Conservation (phyloP, 768 basidiomycete species). For the Boletus sensibilis region DNA sequence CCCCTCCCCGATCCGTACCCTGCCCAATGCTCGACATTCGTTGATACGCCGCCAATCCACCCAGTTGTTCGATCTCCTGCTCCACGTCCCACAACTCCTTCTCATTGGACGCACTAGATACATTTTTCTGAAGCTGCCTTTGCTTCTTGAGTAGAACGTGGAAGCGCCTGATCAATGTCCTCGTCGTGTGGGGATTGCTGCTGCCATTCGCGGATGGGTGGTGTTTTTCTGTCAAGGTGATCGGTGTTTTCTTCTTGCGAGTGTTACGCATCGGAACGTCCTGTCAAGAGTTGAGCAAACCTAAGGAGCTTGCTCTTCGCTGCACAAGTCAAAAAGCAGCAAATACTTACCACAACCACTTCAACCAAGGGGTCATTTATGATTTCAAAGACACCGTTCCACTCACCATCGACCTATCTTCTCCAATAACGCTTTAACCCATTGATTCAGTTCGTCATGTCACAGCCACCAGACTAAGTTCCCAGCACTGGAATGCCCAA, state of each 20-base stretch:
- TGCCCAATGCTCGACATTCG: conserved; percentile 82
- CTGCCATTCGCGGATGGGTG: conserved; percentile 28
- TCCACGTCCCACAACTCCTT: conserved; percentile 53
- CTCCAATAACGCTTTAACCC: too few relatives aligned
- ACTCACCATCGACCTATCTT: too few relatives aligned
- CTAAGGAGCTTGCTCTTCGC: not conserved
- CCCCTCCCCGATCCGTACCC: conserved; percentile 78
- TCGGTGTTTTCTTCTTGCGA: conserved; percentile 45
- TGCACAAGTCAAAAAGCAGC: too few relatives aligned
- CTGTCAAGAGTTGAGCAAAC: not conserved
- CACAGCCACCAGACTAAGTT: not conserved
- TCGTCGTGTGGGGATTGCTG: conserved; percentile 57
- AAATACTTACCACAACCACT: too few relatives aligned
- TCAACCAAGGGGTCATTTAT: too few relatives aligned
- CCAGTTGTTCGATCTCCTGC: conserved; percentile 61
- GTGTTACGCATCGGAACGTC: conserved; percentile 39
- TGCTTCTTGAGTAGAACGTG: conserved; percentile 77
- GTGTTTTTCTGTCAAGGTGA: conserved; percentile 33
- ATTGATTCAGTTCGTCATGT: not conserved
- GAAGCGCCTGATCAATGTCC: conserved; percentile 74
- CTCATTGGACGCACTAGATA: conserved; percentile 14
- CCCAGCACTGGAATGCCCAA: too few relatives aligned
- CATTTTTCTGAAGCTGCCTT: conserved; percentile 46
- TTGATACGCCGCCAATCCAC: conserved; percentile 81
- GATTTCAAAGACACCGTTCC: too few relatives aligned